These are phyloP conservation scores for Yarrowia divulgata DNA, from an alignment of 805 yeast species.

Conservation along the genomic window DNA sequence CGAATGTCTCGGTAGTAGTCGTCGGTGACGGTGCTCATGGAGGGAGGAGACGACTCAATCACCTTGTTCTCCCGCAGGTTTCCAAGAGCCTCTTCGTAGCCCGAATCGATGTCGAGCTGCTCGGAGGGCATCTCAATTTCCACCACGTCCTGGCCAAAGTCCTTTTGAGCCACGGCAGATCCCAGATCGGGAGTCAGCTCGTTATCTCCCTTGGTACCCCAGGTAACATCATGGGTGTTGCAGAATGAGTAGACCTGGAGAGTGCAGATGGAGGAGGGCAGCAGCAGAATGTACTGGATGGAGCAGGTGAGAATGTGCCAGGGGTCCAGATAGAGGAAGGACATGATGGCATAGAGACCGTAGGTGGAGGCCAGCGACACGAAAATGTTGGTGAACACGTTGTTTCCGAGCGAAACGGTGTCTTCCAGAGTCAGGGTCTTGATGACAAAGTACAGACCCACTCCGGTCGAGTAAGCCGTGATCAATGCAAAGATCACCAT, in stretches of 20 bases:
- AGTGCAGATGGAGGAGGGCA: slow-evolving; percentile 92
- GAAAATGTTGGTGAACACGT: slow-evolving; percentile 67
- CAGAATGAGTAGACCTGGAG: slow-evolving; percentile 96
- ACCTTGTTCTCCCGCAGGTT: slow-evolving; percentile 74
- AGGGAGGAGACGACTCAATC: slow-evolving; percentile 57
- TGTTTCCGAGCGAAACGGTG: slow-evolving; percentile 51
- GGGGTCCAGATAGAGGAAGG: slow-evolving; percentile 87
- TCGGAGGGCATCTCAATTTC: slow-evolving; percentile 76
- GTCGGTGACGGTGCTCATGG: slow-evolving; percentile 55
- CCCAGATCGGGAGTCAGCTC: slow-evolving; percentile 73
- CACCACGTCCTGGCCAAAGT: slow-evolving; percentile 82
- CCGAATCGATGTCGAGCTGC: slow-evolving; percentile 79
- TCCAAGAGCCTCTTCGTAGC: slow-evolving; percentile 75
- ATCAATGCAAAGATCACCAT: slow-evolving; percentile 78
- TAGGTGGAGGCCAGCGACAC: slow-evolving; percentile 89
- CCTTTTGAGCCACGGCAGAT: slow-evolving; percentile 82
- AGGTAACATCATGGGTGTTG: slow-evolving; percentile 96
- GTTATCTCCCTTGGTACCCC: slow-evolving; percentile 99
- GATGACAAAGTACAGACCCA: slow-evolving; percentile 82
- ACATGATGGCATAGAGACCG: slow-evolving; percentile 84
- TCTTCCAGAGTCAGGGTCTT: slow-evolving; percentile 56
- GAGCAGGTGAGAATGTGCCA: slow-evolving; percentile 95
- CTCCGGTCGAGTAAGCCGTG: slow-evolving; percentile 78
- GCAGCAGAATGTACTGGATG: slow-evolving; percentile 82
- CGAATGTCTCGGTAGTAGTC: slow-evolving; percentile 96